Evolutionary conservation across 768 basidiomycete genomes (phyloP), one percentile per base, ranked within the genome.

Genomic region (Leccinum disarticulatum): DNA sequence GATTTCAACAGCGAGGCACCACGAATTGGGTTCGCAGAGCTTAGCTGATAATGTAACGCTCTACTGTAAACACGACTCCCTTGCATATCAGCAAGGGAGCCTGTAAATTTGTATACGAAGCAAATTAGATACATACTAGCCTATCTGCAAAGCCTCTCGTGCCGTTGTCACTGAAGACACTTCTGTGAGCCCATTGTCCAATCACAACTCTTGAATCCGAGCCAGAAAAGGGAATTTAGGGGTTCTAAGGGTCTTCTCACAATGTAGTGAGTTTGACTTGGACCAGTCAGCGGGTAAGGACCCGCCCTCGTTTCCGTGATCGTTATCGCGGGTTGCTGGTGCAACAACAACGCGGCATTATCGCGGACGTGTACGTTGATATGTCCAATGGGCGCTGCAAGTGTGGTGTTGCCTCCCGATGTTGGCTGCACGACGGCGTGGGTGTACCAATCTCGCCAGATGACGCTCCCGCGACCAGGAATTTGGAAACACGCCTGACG

Each of bases 281-380:
- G 7, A 88, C 77, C 35, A 90, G 77, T 22, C 9, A 91, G 74
- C 4, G 81, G 77, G 68, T 82, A 90, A 1, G 86, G 83, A 0
- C 82, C 81, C 47, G 79, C 75, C 4, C 81, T 77, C 1, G 88
- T 90, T 67, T 87, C 87, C 48, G 79, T 76, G 58, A 83, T 79
- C 1, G 88, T 91, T 66, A 88, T 88, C 6, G 72, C 83, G 1
- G 88, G 86, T 53, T 76, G 61, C 6, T 79, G 73, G 67, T 91
- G 84, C 35, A 88, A 69, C 13, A 91, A 79, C 25, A 91, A 66
- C 11, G 82, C 83, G 19, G 85, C 77, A 19, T 85, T 83, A 61
- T 85, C 83, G 14, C 89, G 83, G 57, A 91, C 71, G 67, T 90
- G 87, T 17, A 90, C 85, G 62, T 86, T 86, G 70, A 91, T 90